Evolutionary conservation across 2,329 filamentous ascomycete species (phyloP).

Genomic region (Ophiostoma australiae): DNA sequence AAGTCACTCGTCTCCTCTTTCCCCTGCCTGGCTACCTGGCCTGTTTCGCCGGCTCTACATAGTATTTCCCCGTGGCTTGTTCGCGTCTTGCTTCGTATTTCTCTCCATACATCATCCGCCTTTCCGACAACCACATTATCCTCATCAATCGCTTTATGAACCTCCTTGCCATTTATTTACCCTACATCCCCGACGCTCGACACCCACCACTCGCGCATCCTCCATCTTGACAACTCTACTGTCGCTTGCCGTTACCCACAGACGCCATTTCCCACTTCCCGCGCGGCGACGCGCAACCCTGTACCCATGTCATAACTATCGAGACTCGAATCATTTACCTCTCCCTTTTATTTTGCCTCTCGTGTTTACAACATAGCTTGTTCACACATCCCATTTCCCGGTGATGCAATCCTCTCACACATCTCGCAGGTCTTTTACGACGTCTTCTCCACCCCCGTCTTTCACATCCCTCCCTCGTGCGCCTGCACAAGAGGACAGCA

Average conservation of each 20-base stretch:
- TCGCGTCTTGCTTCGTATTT: conserved; percentile 6
- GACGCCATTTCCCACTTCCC: neutral
- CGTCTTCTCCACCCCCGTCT: conserved; percentile 51
- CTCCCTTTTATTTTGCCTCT: neutral
- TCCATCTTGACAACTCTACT: neutral
- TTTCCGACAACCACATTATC: neutral
- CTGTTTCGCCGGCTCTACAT: neutral
- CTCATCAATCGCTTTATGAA: neutral
- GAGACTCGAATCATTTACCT: neutral
- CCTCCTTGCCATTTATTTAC: neutral
- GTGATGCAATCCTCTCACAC: conserved; percentile 22
- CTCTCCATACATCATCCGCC: conserved; percentile 3
- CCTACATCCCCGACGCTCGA: neutral
- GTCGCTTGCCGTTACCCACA: neutral
- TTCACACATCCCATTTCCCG: neutral
- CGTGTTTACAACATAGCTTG: neutral
- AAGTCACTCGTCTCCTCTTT: neutral
- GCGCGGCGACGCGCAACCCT: conserved; percentile 9
- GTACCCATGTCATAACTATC: conserved; percentile 8
- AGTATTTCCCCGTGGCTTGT: neutral
- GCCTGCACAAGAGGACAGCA: conserved; percentile 53
- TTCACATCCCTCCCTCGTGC: conserved; percentile 55
- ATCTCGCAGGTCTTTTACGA: conserved; percentile 41
- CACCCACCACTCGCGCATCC: neutral
- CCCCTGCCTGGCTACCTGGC: conserved; percentile 1